These are phyloP conservation scores for Pythium sukuiense DNA, from an alignment of 352 stramenopile species.

Conservation along the genomic window DNA sequence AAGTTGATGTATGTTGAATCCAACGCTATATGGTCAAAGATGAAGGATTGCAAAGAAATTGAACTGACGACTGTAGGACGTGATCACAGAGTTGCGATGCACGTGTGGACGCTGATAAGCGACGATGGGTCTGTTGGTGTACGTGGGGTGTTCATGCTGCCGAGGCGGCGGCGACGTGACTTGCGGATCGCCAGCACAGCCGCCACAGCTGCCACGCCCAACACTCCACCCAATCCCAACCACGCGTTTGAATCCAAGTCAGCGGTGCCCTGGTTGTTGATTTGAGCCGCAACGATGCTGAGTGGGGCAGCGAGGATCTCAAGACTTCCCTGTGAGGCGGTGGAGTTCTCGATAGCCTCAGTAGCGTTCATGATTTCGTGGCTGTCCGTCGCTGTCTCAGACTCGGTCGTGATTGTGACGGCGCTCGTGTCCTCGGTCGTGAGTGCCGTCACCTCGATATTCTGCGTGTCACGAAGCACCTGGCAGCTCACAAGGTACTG, in stretches of 20 bases:
- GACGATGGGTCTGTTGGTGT: background rate
- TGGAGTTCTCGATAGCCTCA: background rate
- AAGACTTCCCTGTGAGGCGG: too few species aligned
- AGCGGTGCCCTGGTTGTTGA: background rate
- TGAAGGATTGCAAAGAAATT: background rate
- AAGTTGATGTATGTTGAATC: background rate
- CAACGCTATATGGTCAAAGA: background rate
- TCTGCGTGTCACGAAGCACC: conserved; percentile 37
- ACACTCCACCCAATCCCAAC: background rate
- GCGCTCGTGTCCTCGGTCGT: background rate
- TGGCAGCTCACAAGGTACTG: conserved; percentile 58
- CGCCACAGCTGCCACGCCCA: background rate
- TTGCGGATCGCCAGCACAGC: conserved; percentile 9
- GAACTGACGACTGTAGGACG: background rate
- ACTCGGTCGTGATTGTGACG: background rate
- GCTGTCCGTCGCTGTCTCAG: background rate
- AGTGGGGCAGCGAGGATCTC: background rate
- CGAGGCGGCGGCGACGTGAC: background rate
- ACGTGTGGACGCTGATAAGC: background rate
- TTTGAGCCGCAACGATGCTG: background rate
- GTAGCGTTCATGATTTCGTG: background rate
- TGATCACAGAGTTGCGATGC: background rate
- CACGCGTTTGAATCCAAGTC: background rate
- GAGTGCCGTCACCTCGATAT: background rate
- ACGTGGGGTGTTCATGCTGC: conserved; percentile 1